These are phyloP conservation scores for Aspergillus floridensis DNA, from an alignment of 2,329 filamentous ascomycete genomes.

Conservation along the genomic window DNA sequence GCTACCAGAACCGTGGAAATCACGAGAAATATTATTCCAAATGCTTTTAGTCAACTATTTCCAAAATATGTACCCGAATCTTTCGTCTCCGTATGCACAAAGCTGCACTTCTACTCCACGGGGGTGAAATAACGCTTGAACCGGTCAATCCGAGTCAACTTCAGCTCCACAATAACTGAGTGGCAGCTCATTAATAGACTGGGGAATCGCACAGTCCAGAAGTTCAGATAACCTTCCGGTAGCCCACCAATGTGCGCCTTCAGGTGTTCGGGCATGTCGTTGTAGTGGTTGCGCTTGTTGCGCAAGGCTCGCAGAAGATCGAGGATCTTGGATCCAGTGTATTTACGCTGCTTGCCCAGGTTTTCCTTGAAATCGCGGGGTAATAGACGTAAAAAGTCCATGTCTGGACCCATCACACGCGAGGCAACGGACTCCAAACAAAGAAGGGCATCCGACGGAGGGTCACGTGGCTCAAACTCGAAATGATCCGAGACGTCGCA, in stretches of 20 bases:
- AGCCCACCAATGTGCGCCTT: conserved; percentile 70
- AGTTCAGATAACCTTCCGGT: conserved; percentile 76
- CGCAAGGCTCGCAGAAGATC: conserved; percentile 84
- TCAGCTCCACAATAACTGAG: conserved; percentile 66
- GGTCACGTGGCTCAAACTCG: conserved; percentile 84
- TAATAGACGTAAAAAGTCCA: conserved; percentile 75
- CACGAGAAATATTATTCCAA: neutral
- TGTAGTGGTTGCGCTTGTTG: conserved; percentile 98
- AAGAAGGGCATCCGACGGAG: conserved; percentile 66
- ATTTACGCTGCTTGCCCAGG: conserved; percentile 91
- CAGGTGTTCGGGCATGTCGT: conserved; percentile 83
- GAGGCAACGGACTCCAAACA: conserved; percentile 54
- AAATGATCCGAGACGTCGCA: conserved; percentile 96
- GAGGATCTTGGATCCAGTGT: conserved; percentile 77
- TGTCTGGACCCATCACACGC: conserved; percentile 51
- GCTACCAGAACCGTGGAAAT: neutral
- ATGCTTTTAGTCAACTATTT: neutral
- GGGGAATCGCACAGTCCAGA: conserved; percentile 80
- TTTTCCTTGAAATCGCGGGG: conserved; percentile 83
- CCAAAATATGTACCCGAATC: neutral
- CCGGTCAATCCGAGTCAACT: conserved; percentile 49
- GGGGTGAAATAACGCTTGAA: conserved; percentile 44
- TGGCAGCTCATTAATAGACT: conserved; percentile 76
- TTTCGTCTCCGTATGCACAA: neutral
- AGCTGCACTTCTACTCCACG: conserved; percentile 25